Percentiles rank a stretch among this genome's conserved stretches.
phyloP scores from a whole-genome alignment of 495 filamentous ascomycete genomes.

The Talaromyces ruber region DNA sequence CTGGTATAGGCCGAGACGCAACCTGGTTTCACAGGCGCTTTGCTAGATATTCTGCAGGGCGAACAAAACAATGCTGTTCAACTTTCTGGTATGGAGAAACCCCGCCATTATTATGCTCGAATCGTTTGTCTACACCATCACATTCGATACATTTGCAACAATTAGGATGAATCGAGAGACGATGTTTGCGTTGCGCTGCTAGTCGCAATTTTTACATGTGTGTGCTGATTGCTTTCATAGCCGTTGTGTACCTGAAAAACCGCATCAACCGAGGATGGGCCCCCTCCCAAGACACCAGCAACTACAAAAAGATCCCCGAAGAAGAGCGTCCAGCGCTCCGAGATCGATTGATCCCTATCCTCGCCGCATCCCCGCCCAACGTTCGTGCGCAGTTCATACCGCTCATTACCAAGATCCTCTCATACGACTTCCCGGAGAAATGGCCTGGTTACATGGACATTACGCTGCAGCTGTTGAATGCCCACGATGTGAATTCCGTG shows the following conservation, averaged over 20 bases:
- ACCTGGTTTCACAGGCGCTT: slow-evolving; percentile 80
- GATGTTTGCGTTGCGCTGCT: not conserved
- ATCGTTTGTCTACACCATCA: not conserved
- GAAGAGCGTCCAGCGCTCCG: slow-evolving; percentile 83
- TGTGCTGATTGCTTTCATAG: slow-evolving; percentile 34
- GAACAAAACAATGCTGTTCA: slow-evolving; percentile 79
- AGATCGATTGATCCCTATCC: slow-evolving; percentile 76
- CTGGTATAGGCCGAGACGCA: slow-evolving; percentile 73
- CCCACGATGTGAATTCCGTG: slow-evolving; percentile 74
- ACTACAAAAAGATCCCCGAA: slow-evolving; percentile 65
- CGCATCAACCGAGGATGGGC: slow-evolving; percentile 87
- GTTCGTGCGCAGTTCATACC: slow-evolving; percentile 88
- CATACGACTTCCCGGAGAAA: slow-evolving; percentile 86
- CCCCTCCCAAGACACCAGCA: slow-evolving; percentile 54
- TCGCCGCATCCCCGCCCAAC: slow-evolving; percentile 68
- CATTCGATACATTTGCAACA: not conserved
- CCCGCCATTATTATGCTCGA: slow-evolving; percentile 1
- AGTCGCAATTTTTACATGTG: slow-evolving; percentile 8
- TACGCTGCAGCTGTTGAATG: slow-evolving; percentile 75
- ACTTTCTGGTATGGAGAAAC: slow-evolving; percentile 64
- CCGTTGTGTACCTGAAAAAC: slow-evolving; percentile 96
- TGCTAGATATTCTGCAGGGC: slow-evolving; percentile 80
- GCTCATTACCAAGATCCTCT: slow-evolving; percentile 88
- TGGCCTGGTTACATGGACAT: slow-evolving; percentile 93
- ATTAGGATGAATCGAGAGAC: not conserved